phyloP scores from a whole-genome alignment of 495 filamentous ascomycete genomes.

The Bacidia gigantensis region DNA sequence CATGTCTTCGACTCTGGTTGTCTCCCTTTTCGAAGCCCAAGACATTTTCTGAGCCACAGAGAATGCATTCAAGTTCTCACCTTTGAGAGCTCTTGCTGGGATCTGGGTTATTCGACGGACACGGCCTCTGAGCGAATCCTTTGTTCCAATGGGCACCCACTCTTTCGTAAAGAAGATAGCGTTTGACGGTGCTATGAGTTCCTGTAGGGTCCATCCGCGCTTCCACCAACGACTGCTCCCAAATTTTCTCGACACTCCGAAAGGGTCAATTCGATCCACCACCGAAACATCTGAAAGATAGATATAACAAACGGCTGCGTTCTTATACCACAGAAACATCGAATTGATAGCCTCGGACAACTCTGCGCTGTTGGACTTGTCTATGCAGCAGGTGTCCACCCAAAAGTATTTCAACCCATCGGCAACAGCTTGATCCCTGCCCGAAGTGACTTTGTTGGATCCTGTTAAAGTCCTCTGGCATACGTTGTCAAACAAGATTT shows the following conservation, averaged over 20 bases:
- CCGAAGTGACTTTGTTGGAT: neutral
- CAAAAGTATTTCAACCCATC: slow-evolving; percentile 13
- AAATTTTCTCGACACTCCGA: neutral
- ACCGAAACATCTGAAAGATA: slow-evolving; percentile 19
- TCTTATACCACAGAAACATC: slow-evolving; percentile 22
- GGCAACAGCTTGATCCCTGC: neutral
- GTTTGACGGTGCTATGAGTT: slow-evolving; percentile 16
- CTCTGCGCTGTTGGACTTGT: slow-evolving; percentile 25
- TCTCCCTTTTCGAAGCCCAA: slow-evolving; percentile 9
- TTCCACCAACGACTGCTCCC: slow-evolving; percentile 20
- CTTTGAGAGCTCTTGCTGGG: no score
- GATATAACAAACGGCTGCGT: slow-evolving; percentile 11
- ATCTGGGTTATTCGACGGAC: no score
- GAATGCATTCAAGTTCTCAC: no score
- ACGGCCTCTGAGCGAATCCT: no score
- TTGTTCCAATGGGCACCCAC: neutral
- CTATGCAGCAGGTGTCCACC: slow-evolving; percentile 27
- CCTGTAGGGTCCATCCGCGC: slow-evolving; percentile 22
- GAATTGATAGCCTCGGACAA: slow-evolving; percentile 22
- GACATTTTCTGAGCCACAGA: slow-evolving; percentile 9
- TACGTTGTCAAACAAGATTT: slow-evolving; percentile 7
- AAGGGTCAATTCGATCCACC: no score
- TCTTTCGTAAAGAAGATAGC: neutral
- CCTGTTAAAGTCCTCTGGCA: neutral
- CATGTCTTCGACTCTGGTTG: slow-evolving; percentile 10